Evolutionary conservation across 2,329 filamentous ascomycete genomes (phyloP).

Genomic region (Aspergillus sp.): DNA sequence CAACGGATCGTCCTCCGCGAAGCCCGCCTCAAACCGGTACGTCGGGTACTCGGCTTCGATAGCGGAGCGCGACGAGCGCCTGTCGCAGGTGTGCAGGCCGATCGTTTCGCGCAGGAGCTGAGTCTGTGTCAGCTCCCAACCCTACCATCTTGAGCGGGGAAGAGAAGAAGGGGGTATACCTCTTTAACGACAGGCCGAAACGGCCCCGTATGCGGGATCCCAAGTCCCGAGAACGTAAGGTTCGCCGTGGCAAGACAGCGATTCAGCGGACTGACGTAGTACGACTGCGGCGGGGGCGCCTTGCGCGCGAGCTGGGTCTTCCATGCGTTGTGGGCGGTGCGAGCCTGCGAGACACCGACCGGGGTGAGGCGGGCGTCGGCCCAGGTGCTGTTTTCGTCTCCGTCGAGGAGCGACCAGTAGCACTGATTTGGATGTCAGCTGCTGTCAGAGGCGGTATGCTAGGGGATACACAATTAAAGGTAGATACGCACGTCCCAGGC

Average conservation of each 20-base stretch:
- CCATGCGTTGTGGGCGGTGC: conserved; percentile 47
- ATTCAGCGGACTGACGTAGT: conserved; percentile 57
- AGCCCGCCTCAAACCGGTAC: conserved; percentile 52
- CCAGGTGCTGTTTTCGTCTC: conserved; percentile 56
- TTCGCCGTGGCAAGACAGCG: conserved; percentile 58
- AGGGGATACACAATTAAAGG: too few relatives aligned
- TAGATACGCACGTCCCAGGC: conserved; percentile 57
- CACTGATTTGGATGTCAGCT: conserved; percentile 31
- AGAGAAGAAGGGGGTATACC: conserved; percentile 22
- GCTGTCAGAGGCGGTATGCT: too few relatives aligned
- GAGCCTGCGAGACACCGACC: conserved; percentile 52
- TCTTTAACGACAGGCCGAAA: conserved; percentile 60
- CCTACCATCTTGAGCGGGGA: too few relatives aligned
- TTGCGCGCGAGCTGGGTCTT: conserved; percentile 42
- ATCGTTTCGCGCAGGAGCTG: conserved; percentile 56
- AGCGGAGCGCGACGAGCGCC: conserved; percentile 47
- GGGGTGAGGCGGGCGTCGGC: conserved; percentile 57
- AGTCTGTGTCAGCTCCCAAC: too few relatives aligned
- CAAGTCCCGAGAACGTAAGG: conserved; percentile 51
- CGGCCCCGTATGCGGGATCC: conserved; percentile 42
- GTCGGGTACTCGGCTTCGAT: conserved; percentile 50
- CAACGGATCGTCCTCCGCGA: conserved; percentile 54
- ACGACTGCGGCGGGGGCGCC: conserved; percentile 54
- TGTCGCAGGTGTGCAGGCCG: conserved; percentile 61
- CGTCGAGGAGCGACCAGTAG: conserved; percentile 59